Percentiles rank a stretch among this genome's conserved stretches.
Evolutionary conservation across 345 rosid genomes (phyloP).

Genomic region (Brassica carinata): DNA sequence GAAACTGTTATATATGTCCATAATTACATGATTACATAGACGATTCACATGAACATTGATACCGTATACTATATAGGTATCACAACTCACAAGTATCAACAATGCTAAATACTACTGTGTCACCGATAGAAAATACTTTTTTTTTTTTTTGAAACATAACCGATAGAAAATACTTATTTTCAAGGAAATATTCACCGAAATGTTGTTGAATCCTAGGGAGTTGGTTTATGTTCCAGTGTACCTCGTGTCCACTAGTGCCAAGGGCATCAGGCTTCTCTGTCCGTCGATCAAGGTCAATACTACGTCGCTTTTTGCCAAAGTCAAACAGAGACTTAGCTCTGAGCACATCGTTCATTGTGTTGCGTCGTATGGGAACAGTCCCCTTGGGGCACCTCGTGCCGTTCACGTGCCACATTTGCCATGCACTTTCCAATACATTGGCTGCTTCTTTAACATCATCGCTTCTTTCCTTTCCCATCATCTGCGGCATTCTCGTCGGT

Average conservation of each 20-base stretch:
- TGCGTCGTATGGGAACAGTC: conserved; percentile 87
- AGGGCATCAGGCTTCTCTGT: conserved; percentile 76
- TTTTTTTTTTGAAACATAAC: too few relatives aligned
- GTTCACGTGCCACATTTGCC: conserved; percentile 90
- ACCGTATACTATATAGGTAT: not conserved
- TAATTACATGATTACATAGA: conserved; percentile 30
- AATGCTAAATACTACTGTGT: too few relatives aligned
- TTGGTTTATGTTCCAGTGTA: conserved; percentile 30
- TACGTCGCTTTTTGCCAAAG: conserved; percentile 62
- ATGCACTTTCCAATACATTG: conserved; percentile 43
- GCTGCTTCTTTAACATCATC: conserved; percentile 30
- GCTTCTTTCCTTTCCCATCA: conserved; percentile 39
- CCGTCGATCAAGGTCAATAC: conserved; percentile 39
- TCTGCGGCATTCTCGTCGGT: conserved; percentile 60
- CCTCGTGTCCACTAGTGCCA: conserved; percentile 80
- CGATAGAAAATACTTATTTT: too few relatives aligned
- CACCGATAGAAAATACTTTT: too few relatives aligned
- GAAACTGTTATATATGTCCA: conserved; percentile 34
- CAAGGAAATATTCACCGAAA: not conserved
- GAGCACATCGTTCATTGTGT: conserved; percentile 65
- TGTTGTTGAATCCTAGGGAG: not conserved
- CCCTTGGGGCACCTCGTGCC: conserved; percentile 91
- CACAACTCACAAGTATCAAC: too few relatives aligned
- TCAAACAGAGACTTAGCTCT: conserved; percentile 91
- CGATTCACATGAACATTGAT: not conserved